These are phyloP conservation scores for Choricystis sp. DNA, from an alignment of 139 green algal species.

Conservation along the genomic window DNA sequence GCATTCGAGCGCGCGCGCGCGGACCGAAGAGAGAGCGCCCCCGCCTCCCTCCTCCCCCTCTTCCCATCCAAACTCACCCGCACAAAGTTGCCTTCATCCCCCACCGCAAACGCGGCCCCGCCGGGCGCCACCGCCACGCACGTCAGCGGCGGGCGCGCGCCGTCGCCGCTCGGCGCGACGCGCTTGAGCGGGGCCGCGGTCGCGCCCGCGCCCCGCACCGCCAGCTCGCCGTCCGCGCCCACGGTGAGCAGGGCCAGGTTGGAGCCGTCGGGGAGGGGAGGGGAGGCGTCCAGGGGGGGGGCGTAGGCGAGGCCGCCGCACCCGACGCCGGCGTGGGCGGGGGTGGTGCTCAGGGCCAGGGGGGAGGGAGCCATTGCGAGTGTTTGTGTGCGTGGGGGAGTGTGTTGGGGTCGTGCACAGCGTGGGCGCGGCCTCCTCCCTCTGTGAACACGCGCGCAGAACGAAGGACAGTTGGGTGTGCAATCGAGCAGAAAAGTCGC, in stretches of 20 bases:
- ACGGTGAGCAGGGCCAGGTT: not conserved
- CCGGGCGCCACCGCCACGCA: slow-evolving; percentile 13
- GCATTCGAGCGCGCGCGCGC: no score
- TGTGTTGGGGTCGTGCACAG: no score
- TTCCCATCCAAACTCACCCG: slow-evolving; percentile 9
- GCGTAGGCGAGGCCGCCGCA: not conserved
- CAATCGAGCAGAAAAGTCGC: no score
- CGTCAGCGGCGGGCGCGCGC: slow-evolving; percentile 2
- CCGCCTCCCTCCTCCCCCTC: not conserved
- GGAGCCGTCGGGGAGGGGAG: not conserved
- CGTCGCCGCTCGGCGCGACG: not conserved
- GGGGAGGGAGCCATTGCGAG: no score
- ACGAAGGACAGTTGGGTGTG: no score
- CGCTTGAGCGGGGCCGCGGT: not conserved
- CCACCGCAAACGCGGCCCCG: slow-evolving; percentile 20
- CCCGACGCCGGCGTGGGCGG: not conserved
- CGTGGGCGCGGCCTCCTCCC: no score
- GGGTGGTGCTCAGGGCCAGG: not conserved
- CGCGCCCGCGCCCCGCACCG: not conserved
- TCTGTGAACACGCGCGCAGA: no score
- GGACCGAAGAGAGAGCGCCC: slow-evolving; percentile 1
- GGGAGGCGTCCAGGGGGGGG: not conserved
- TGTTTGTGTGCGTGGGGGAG: no score
- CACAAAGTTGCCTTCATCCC: slow-evolving; percentile 26
- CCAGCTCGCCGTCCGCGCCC: not conserved